A percentile compares a stretch with the other conserved stretches of the same genome.
These are phyloP conservation scores for Cadophora malorum DNA, from an alignment of 2,329 filamentous ascomycete species.

Conservation along the genomic window DNA sequence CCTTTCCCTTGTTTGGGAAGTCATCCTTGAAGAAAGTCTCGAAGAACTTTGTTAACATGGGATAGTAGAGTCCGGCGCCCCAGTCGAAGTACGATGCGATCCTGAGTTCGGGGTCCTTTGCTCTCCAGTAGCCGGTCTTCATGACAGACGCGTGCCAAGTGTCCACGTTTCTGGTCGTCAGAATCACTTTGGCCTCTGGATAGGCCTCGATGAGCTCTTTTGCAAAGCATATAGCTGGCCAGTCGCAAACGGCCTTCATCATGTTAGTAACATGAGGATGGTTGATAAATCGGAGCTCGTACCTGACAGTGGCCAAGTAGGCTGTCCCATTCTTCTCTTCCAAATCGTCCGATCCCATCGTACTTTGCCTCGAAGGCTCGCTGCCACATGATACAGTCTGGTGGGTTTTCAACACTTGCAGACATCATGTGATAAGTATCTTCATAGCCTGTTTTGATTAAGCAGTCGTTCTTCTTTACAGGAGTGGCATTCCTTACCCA, in stretches of 20 bases:
- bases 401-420: slow-evolving; percentile 70
- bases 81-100: slow-evolving; percentile 64
- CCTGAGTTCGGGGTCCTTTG: slow-evolving; percentile 65
- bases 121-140: slow-evolving; percentile 73
- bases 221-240: slow-evolving; percentile 70
- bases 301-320: slow-evolving; percentile 69
- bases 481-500: slow-evolving; percentile 60
- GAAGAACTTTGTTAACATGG: slow-evolving; percentile 74
- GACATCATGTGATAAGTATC: slow-evolving; percentile 80
- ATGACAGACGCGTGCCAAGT: slow-evolving; percentile 63
- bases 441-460: slow-evolving; percentile 51
- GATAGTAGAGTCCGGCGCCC: slow-evolving; percentile 72
- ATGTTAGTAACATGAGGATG: slow-evolving; percentile 1
- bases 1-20: slow-evolving; percentile 69
- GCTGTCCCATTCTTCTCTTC: slow-evolving; percentile 72
- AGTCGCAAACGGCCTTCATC: slow-evolving; percentile 64
- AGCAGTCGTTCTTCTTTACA: not conserved
- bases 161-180: slow-evolving; percentile 71
- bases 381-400: slow-evolving; percentile 73
- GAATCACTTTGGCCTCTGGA: slow-evolving; percentile 73
- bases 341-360: slow-evolving; percentile 64
- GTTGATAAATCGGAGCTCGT: no score
- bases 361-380: slow-evolving; percentile 70
- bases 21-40: slow-evolving; percentile 71
- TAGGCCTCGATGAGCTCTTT: slow-evolving; percentile 76